Evolutionary conservation across 176 grass and related monocot species (phyloP).

Genomic region (Dendrocalamus sinicus): DNA sequence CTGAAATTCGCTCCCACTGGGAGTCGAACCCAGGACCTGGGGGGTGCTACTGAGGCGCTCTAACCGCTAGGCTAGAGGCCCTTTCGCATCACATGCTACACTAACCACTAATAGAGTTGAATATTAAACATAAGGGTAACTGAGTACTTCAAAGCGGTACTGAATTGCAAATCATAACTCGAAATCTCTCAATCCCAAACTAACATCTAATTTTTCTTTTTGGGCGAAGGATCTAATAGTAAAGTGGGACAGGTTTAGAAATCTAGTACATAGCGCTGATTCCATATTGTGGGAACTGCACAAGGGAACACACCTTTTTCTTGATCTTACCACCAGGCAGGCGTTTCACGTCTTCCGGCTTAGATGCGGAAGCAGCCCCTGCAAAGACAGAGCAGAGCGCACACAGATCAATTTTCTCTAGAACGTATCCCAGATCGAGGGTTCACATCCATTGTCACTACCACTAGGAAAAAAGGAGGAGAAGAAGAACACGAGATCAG

Average conservation of each 20-base stretch:
- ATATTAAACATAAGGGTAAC: background rate
- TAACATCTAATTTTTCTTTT: background rate
- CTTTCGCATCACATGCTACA: background rate
- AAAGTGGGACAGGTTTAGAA: background rate
- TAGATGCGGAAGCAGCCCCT: conserved; percentile 77
- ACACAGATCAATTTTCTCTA: background rate
- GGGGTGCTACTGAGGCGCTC: too few species aligned
- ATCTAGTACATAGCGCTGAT: background rate
- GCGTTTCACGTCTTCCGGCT: conserved; percentile 85
- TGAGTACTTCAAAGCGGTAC: background rate
- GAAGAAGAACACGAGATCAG: background rate
- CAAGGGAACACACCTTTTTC: conserved; percentile 74
- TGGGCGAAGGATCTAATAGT: background rate
- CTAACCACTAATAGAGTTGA: background rate
- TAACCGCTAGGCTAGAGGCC: too few species aligned
- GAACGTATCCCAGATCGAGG: background rate
- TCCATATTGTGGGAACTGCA: background rate
- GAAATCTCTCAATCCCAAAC: background rate
- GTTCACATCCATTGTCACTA: background rate
- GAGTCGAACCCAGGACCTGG: too few species aligned
- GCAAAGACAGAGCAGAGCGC: background rate
- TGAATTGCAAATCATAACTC: background rate
- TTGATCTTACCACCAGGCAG: conserved; percentile 96
- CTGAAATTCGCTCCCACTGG: too few species aligned
- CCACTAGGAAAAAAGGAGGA: background rate